Evolutionary conservation across 2,329 filamentous ascomycete genomes (phyloP).

Genomic region (Botryosphaeria dothidea): DNA sequence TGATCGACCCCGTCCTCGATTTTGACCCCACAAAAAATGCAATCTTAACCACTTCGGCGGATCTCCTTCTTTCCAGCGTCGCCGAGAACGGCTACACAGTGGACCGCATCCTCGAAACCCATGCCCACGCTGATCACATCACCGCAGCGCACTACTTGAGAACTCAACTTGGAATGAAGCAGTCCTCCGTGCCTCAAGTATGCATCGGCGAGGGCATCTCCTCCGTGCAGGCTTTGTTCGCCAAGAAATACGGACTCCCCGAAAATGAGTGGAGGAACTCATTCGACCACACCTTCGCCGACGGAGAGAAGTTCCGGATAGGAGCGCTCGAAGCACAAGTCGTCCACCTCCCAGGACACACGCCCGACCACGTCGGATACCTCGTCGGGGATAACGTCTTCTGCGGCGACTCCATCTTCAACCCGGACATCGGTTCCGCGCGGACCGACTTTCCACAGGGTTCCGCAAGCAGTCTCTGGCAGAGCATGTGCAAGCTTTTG

Average conservation of each 20-base stretch:
- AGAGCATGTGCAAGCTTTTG: conserved; percentile 23
- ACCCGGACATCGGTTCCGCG: conserved; percentile 35
- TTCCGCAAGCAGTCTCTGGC: conserved; percentile 22
- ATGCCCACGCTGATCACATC: conserved; percentile 62
- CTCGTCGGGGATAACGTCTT: conserved; percentile 49
- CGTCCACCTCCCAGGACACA: conserved; percentile 62
- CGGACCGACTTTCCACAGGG: conserved; percentile 40
- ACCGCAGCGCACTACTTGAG: conserved; percentile 56
- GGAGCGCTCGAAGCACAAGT: conserved; percentile 49
- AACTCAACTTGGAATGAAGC: conserved; percentile 45
- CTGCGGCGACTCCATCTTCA: conserved; percentile 39
- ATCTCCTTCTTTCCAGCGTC: conserved; percentile 51
- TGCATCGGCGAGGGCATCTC: conserved; percentile 59
- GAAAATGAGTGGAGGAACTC: conserved; percentile 45
- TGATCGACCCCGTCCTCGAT: conserved; percentile 65
- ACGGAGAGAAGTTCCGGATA: conserved; percentile 56
- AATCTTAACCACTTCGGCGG: conserved; percentile 56
- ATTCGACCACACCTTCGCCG: conserved; percentile 57
- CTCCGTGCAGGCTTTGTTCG: conserved; percentile 55
- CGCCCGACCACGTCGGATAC: conserved; percentile 63
- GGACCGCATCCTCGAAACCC: conserved; percentile 60
- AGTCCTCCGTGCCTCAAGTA: conserved; percentile 45
- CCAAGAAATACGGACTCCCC: conserved; percentile 49
- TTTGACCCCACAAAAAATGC: conserved; percentile 48
- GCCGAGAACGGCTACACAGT: conserved; percentile 50